Evolutionary conservation across 2,329 filamentous ascomycete species (phyloP), one percentile per base, ranked within the genome.

Genomic region (Aspergillus sp.): DNA sequence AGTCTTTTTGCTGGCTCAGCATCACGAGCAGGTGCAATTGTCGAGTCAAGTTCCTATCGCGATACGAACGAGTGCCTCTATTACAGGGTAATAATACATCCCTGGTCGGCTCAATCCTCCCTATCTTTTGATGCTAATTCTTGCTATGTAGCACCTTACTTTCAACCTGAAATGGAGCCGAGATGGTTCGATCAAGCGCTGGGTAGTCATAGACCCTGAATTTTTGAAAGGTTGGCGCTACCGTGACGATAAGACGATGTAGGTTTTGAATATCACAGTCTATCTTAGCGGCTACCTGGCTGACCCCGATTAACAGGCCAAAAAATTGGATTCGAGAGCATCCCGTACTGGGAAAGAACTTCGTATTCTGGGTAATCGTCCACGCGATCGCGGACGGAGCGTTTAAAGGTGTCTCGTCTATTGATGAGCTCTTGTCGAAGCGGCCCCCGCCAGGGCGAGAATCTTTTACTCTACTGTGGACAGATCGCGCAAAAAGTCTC

Each of bases 321-420:
- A 60, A 58, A 23, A 60, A 60, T 45, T 63, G 42, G 61, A 57
- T 64, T 17, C 45, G 44, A 6, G 56, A 63, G 17, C 20, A 61
- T 42, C 55, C 14, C 3, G 36, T 61, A 7, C 55, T 64, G 46
- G 20, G 54, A 19, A 52, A 50, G 1, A 62, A 50, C 43, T 64
- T 64, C 56, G 42, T 62, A 1, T 64, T 62, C 29, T 64, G 19
- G 57, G 51, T 59, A 2, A 64, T 64, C 1, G 49, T 62, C 3
- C 40, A 56, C 54, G 21, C 57, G 2, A 48, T 64, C 14, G 56
- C 56, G 1, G 54, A 63, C 34, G 7, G 52, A 25, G 54, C 54
- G 16, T 64, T 63, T 19, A 64, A 60, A 44, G 56, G 56, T 11
- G 48, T 52, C 23, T n/a, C 5, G 11, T 55, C 51, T 4, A 5